Percentiles rank a stretch among this genome's conserved stretches.
These are phyloP conservation scores for Smittium culicis DNA, from an alignment of 371 early-diverging fungal species.

Conservation along the genomic window DNA sequence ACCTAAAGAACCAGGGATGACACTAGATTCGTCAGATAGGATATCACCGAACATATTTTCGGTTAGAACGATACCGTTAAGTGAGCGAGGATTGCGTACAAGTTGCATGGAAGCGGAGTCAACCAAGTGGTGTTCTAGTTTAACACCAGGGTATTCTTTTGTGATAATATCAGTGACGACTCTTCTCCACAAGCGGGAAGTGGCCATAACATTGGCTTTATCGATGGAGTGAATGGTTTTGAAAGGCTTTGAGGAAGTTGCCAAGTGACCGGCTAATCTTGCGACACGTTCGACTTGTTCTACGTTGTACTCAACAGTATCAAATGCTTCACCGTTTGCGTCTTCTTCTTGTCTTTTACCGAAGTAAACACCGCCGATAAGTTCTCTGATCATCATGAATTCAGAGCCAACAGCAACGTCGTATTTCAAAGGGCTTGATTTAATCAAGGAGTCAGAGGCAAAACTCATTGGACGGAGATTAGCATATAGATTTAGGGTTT, in stretches of 20 bases:
- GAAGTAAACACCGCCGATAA: slow-evolving; percentile 95
- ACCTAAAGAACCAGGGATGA: slow-evolving; percentile 89
- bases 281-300: slow-evolving; percentile 85
- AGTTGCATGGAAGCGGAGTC: slow-evolving; percentile 95
- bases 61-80: slow-evolving; percentile 90
- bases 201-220: slow-evolving; percentile 95
- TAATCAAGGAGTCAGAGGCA: slow-evolving; percentile 67
- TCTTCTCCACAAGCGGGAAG: slow-evolving; percentile 89
- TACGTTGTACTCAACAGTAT: slow-evolving; percentile 80
- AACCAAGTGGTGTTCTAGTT: slow-evolving; percentile 74
- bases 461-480: slow-evolving; percentile 90
- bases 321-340: slow-evolving; percentile 66
- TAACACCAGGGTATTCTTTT: slow-evolving; percentile 72
- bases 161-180: slow-evolving; percentile 74
- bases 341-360: slow-evolving; percentile 80
- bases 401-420: slow-evolving; percentile 76
- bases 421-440: slow-evolving; percentile 77
- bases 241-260: slow-evolving; percentile 57
- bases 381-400: slow-evolving; percentile 84
- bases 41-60: slow-evolving; percentile 99
- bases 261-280: slow-evolving; percentile 75
- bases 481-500: slow-evolving; percentile 80
- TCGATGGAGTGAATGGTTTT: slow-evolving; percentile 85
- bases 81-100: slow-evolving; percentile 70
- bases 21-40: slow-evolving; percentile 84